Evolutionary conservation across 2,329 filamentous ascomycete genomes (phyloP), one percentile per base, ranked within the genome.

Genomic region (Pezicula carpinea): DNA sequence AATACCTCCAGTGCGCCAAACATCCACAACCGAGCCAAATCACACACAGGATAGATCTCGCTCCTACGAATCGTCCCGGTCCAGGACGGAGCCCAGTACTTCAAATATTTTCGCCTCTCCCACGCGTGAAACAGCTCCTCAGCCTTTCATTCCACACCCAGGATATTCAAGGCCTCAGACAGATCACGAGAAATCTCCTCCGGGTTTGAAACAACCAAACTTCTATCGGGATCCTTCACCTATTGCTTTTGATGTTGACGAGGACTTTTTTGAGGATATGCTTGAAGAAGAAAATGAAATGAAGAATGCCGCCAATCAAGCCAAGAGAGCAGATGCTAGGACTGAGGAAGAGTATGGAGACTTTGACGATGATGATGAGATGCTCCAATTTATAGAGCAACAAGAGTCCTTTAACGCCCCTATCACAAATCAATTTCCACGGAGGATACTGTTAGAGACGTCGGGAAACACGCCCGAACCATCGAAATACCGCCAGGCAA

Each of bases 311-410:
- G 50, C 53, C 14, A 31, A 11, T n/a, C 36, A 38, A 19, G 39
- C 4, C 0, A 40, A 23, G 18, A 21, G 14, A 22, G 19, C 7
- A 21, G 15, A 17, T 26, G 22, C 23, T 23, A 42, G 29, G 36
- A 35, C 10, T 21, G 34, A 40, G 23, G 45, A 43, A 26, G 38
- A 50, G 31, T 52, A 43, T 43, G 46, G 29, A 15, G 33, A 47
- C 15, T 31, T 46, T 15, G 48, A 50, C 1, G 57, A 58, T 34
- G 52, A 61, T 32, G 55, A 59, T 47, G 60, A 60, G 14, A 64
- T 73, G 51, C 59, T 72, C 19, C 63, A 73, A 44, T 10, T 40
- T 13, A 23, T 40, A 15, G 38, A 40, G n/a, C 19, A 23, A 22
- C 38, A 40, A 40, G n/a, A 51, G 44, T 13, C 47, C 23, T 18